Evolutionary conservation across 2,329 filamentous ascomycete species (phyloP).

Genomic region (Aureobasidium uvarum): DNA sequence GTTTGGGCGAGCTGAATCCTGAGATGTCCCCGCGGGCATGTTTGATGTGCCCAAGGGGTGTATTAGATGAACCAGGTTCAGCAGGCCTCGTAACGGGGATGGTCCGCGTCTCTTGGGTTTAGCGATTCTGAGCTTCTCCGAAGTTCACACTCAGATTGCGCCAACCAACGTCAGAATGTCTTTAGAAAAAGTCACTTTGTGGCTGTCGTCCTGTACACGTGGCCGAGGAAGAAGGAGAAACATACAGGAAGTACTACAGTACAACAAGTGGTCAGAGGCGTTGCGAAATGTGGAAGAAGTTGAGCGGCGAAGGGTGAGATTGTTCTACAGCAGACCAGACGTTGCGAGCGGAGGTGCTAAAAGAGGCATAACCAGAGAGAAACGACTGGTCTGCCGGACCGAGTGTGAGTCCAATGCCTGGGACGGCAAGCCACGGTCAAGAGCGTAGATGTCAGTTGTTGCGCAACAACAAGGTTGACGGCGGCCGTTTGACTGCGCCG

Average conservation of each 20-base stretch:
- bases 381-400: neutral
- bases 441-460: neutral
- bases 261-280: neutral
- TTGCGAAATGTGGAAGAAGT: neutral
- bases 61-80: neutral
- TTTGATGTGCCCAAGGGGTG: neutral
- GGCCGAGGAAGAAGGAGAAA: neutral
- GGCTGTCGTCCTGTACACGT: neutral
- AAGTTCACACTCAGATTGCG: neutral
- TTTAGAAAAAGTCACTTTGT: neutral
- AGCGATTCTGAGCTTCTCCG: neutral
- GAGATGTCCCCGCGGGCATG: neutral
- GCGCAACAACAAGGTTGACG: slow-evolving; percentile 22
- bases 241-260: neutral
- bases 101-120: neutral
- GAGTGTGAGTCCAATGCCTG: neutral
- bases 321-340: neutral
- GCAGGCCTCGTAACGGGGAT: slow-evolving; percentile 5
- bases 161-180: slow-evolving; percentile 9
- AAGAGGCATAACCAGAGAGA: neutral
- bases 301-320: neutral
- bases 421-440: neutral
- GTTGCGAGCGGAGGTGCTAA: neutral
- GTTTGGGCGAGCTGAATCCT: neutral
- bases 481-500: slow-evolving; percentile 17